phyloP scores from a whole-genome alignment of 1,284 basidiomycete genomes.

The Pseudozyma hubeiensis region DNA sequence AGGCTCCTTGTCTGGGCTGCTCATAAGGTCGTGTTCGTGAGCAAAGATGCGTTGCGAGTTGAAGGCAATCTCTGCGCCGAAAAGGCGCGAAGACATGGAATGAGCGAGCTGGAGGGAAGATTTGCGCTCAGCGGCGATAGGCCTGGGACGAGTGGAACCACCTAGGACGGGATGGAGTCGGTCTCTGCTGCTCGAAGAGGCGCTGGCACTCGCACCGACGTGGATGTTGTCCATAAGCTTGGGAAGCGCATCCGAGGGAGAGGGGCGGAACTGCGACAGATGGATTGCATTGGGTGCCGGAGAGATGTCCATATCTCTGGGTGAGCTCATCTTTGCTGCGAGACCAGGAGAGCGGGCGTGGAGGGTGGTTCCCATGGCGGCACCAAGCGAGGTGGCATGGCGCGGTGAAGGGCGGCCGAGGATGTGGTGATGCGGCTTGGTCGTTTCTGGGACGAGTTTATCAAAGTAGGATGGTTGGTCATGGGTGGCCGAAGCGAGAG shows the following conservation, averaged over 20 bases:
- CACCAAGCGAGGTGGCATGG: slow-evolving; percentile 33
- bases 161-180: slow-evolving; percentile 33
- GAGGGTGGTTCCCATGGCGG: slow-evolving; percentile 58
- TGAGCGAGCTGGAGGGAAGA: slow-evolving; percentile 29
- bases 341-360: slow-evolving; percentile 52
- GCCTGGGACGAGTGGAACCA: slow-evolving; percentile 24
- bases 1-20: slow-evolving; percentile 59
- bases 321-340: slow-evolving; percentile 61
- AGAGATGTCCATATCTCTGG: slow-evolving; percentile 64
- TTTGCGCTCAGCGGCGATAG: slow-evolving; percentile 26
- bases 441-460: slow-evolving; percentile 19
- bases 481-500: slow-evolving; percentile 21
- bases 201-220: slow-evolving; percentile 12
- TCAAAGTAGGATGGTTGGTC: slow-evolving; percentile 26
- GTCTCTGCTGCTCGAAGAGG: slow-evolving; percentile 10
- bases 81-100: slow-evolving; percentile 48
- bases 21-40: slow-evolving; percentile 28
- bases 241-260: slow-evolving; percentile 33
- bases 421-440: slow-evolving; percentile 16
- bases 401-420: slow-evolving; percentile 19
- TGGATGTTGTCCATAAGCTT: slow-evolving; percentile 35
- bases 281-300: slow-evolving; percentile 29
- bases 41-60: slow-evolving; percentile 42
- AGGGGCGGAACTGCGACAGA: slow-evolving; percentile 12
- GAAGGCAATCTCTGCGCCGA: slow-evolving; percentile 60